Evolutionary conservation across 371 early-diverging fungal species (phyloP).

Genomic region (Coemansia sp.): DNA sequence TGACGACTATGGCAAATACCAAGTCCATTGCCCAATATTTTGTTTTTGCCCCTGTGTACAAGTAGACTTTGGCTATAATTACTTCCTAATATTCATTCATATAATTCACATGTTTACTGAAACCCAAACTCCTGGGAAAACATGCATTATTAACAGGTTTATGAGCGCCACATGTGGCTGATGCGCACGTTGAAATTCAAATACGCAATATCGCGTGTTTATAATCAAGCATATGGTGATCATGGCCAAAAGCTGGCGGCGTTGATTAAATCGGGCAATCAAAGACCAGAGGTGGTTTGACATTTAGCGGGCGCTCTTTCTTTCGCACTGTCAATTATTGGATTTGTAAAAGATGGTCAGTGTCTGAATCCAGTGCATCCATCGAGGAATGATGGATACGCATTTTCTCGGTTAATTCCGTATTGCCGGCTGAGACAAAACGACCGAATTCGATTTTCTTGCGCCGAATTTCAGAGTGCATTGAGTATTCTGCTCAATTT

Average conservation of each 20-base stretch:
- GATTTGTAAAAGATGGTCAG: conserved; percentile 33
- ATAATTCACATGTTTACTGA: neutral
- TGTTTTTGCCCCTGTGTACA: conserved; percentile 4
- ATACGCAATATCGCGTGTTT: neutral
- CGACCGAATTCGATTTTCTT: too few species aligned
- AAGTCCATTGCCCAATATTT: neutral
- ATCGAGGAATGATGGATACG: conserved; percentile 17
- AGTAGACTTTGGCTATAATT: conserved; percentile 12
- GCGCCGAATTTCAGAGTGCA: neutral
- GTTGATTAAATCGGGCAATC: neutral
- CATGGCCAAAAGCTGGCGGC: too few species aligned
- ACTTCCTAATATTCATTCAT: conserved; percentile 2
- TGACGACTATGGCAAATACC: neutral
- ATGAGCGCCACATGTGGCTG: neutral
- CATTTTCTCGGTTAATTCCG: neutral
- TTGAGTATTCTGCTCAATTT: too few species aligned
- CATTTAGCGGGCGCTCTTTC: neutral
- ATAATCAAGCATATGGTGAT: too few species aligned
- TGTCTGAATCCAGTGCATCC: conserved; percentile 38
- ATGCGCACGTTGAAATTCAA: neutral
- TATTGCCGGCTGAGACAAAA: too few species aligned
- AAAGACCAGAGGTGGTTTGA: neutral
- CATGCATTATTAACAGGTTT: neutral
- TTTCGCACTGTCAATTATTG: neutral
- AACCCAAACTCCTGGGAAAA: conserved; percentile 1